Evolutionary conservation across 2,329 filamentous ascomycete species (phyloP).

Genomic region (Cryoendolithus antarcticus): DNA sequence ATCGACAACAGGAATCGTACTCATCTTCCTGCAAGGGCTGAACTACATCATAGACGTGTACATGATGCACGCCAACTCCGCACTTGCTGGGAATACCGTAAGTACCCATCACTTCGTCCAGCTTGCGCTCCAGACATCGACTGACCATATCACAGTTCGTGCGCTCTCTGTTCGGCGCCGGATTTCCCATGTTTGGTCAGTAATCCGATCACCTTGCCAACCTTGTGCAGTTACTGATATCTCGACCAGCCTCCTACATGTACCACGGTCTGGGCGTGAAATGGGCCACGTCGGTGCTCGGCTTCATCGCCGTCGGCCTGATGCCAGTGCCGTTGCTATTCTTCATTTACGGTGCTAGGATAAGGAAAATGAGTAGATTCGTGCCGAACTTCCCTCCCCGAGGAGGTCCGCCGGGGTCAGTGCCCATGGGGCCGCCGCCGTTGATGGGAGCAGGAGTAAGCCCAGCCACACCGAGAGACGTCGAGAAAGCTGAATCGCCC

Average conservation of each 20-base stretch:
- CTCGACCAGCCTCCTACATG: constrained; percentile 15
- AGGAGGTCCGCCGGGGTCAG: no score
- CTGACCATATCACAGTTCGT: constrained; percentile 13
- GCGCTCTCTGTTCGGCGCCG: constrained; percentile 23
- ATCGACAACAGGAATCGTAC: constrained; percentile 22
- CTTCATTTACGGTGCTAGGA: constrained; percentile 17
- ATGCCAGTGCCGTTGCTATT: constrained; percentile 19
- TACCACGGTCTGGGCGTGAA: constrained; percentile 22
- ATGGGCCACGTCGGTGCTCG: constrained; percentile 24
- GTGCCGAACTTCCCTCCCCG: constrained; percentile 2
- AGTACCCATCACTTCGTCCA: no score
- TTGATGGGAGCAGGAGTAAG: no score
- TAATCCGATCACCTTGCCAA: background rate
- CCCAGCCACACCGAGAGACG: no score
- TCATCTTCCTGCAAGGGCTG: constrained; percentile 34
- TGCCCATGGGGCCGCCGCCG: no score
- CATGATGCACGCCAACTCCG: constrained; percentile 22
- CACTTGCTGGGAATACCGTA: constrained; percentile 21
- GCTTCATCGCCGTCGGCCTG: constrained; percentile 20
- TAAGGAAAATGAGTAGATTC: constrained; percentile 14
- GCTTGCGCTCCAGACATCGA: no score
- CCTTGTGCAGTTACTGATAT: constrained; percentile 14
- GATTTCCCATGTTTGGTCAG: constrained; percentile 20
- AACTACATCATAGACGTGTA: constrained; percentile 37
- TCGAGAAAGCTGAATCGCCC: no score